These are phyloP conservation scores for Solanum rostratum DNA, from an alignment of 257 asterid species.

Conservation along the genomic window DNA sequence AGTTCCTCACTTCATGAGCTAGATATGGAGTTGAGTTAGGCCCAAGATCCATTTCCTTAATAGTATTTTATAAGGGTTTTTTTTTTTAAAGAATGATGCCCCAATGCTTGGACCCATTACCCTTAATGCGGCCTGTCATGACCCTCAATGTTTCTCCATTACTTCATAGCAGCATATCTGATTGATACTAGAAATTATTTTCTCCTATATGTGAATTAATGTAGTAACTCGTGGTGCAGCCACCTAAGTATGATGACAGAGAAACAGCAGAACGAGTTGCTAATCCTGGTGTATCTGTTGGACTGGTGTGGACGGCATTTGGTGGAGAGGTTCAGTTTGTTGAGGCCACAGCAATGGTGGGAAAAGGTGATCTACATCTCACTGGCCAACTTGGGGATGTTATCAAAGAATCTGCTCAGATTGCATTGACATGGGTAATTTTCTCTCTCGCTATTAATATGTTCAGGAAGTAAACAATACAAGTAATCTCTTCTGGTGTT, in stretches of 20 bases:
- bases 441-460: neutral
- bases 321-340: slow-evolving; percentile 99
- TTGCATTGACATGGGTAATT: slow-evolving; percentile 96
- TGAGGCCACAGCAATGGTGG: slow-evolving; percentile 88
- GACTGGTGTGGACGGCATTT: slow-evolving; percentile 86
- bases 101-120: neutral
- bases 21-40: neutral
- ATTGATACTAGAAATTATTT: neutral
- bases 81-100: neutral
- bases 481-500: neutral
- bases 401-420: slow-evolving; percentile 97
- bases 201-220: neutral
- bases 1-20: neutral
- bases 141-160: neutral
- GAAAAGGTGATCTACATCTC: slow-evolving; percentile 94
- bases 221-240: slow-evolving; percentile 37
- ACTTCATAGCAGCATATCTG: slow-evolving; percentile 4
- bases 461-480: neutral
- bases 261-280: slow-evolving; percentile 90
- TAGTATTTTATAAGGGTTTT: neutral
- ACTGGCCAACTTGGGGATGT: slow-evolving; percentile 99
- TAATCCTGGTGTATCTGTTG: slow-evolving; percentile 91
- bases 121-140: neutral
- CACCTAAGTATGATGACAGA: slow-evolving; percentile 79
- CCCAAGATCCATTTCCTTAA: neutral